Percentiles rank a stretch among this genome's conserved stretches.
phyloP scores from a whole-genome alignment of 2,329 filamentous ascomycete species.

The Hyphodiscus sp. region DNA sequence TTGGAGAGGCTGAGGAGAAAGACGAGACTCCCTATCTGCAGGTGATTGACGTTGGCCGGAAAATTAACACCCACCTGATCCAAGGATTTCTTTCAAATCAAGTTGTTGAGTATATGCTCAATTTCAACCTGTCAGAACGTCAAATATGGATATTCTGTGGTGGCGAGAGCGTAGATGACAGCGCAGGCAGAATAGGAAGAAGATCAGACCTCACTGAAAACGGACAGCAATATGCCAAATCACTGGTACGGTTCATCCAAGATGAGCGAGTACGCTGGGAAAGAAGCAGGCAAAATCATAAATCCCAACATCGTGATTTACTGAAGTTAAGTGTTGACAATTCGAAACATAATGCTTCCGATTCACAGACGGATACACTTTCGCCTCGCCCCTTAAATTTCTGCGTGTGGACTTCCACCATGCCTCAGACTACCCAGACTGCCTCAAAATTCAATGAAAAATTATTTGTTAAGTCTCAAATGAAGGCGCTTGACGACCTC shows the following conservation, averaged over 20 bases:
- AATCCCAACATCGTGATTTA: neutral
- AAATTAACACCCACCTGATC: neutral
- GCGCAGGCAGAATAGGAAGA: neutral
- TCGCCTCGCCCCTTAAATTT: neutral
- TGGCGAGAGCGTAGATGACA: neutral
- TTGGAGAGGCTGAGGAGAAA: neutral
- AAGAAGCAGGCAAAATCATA: neutral
- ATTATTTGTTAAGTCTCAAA: neutral
- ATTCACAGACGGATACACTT: neutral
- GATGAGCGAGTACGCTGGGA: neutral
- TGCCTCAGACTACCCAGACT: too few species aligned
- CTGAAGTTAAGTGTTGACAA: neutral
- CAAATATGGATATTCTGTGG: neutral
- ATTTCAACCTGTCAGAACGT: neutral
- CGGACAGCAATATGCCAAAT: neutral
- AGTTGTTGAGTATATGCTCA: neutral
- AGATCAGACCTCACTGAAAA: neutral
- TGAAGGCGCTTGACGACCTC: neutral
- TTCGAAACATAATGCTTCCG: neutral
- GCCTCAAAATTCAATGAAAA: neutral
- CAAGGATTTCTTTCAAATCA: neutral
- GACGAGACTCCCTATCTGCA: neutral
- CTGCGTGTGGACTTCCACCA: too few species aligned
- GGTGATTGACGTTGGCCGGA: neutral
- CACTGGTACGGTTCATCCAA: neutral